Evolutionary conservation across 1,284 basidiomycete genomes (phyloP).

Genomic region (Malassezia caprae): DNA sequence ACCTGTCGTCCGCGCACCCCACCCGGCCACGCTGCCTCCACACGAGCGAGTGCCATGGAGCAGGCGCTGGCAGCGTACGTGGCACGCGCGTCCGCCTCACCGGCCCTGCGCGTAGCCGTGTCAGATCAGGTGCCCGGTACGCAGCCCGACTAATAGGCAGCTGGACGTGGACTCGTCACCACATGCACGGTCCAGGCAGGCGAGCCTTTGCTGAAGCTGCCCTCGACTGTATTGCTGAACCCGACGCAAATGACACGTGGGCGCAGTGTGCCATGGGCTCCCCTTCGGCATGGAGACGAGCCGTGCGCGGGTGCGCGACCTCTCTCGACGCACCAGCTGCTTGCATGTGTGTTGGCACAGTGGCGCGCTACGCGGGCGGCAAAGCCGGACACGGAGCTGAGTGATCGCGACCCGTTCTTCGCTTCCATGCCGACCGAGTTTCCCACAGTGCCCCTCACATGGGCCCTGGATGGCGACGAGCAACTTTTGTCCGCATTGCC

Average conservation of each 20-base stretch:
- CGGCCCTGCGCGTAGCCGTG: background rate
- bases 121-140: conserved; percentile 10
- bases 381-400: background rate
- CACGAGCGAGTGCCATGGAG: conserved; percentile 1
- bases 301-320: background rate
- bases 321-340: conserved; percentile 10
- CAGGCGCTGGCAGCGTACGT: conserved; percentile 6
- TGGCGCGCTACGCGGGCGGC: background rate
- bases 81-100: background rate
- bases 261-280: background rate
- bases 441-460: conserved; percentile 24
- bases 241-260: background rate
- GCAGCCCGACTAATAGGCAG: conserved; percentile 1
- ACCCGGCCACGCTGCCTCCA: background rate
- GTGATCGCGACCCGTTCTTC: conserved; percentile 17
- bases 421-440: conserved; percentile 24
- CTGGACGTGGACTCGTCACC: conserved; percentile 13
- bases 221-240: conserved; percentile 1
- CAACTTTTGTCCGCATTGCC: conserved; percentile 22
- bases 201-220: conserved; percentile 1
- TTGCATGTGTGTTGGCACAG: conserved; percentile 3
- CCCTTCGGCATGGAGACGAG: background rate
- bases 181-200: background rate
- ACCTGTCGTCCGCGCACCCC: background rate
- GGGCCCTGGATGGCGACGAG: conserved; percentile 12